These are phyloP conservation scores for Talaromyces sp. DNA, from an alignment of 2,329 filamentous ascomycete genomes.

Conservation along the genomic window DNA sequence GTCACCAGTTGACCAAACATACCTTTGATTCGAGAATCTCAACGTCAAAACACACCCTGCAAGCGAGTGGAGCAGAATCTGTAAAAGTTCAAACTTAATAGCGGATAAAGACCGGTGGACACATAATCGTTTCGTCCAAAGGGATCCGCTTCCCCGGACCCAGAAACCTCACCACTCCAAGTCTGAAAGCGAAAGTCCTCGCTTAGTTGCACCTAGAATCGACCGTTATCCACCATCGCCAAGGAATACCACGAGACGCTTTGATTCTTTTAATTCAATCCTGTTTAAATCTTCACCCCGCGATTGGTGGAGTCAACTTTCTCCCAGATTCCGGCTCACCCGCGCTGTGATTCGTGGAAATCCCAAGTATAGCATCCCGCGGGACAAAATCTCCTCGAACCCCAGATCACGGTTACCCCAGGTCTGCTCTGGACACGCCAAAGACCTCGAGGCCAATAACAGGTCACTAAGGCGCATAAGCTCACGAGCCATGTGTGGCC, in stretches of 20 bases:
- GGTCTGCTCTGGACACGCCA: conserved; percentile 3
- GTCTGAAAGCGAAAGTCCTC: background rate
- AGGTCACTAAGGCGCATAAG: background rate
- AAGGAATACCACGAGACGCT: too few species aligned
- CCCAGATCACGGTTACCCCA: conserved; percentile 30
- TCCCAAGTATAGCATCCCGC: conserved; percentile 9
- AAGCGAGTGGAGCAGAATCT: too few species aligned
- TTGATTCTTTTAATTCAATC: background rate
- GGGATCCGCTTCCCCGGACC: conserved; percentile 1
- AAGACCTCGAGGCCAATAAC: conserved; percentile 14
- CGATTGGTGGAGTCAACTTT: conserved; percentile 35
- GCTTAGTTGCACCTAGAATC: background rate
- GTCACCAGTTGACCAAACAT: background rate
- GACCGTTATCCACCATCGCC: background rate
- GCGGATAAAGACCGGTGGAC: background rate
- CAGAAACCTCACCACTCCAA: background rate
- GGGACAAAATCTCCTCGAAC: conserved; percentile 38
- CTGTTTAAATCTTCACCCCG: conserved; percentile 6
- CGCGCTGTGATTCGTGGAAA: conserved; percentile 35
- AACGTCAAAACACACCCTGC: too few species aligned
- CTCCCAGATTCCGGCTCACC: conserved; percentile 10
- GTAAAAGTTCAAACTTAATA: too few species aligned
- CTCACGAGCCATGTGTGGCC: conserved; percentile 10
- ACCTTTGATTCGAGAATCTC: too few species aligned
- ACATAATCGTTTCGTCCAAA: background rate